Evolutionary conservation across 441 rosid genomes (phyloP), one percentile per base, ranked within the genome.

Genomic region (Aquilaria agallochum): DNA sequence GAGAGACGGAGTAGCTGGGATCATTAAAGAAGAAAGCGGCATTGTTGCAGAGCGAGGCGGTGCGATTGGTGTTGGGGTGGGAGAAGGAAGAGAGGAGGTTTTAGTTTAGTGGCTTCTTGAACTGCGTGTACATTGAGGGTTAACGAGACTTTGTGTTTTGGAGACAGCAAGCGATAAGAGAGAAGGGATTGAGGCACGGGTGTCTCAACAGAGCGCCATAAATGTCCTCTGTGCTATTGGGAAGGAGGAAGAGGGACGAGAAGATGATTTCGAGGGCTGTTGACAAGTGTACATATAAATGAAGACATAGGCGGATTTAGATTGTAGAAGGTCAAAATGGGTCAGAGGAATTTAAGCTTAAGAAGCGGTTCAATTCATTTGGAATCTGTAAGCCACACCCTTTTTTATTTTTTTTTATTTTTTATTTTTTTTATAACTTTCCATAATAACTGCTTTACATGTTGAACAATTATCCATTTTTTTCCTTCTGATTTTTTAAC

Each of bases 261-360:
- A 14, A 3, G 31, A 55, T 27, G 59, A 54, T 48, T 14, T 56
- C 45, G 60, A 12, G 36, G 36, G 64, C 45, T 14, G 64, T 31
- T 9, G 61, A 42, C 9, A 3, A 15, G 53, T 36, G 53, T 56
- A 11, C 33, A 13, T 57, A 42, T 70, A 57, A 61, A 73, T 67
- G 68, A 46, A 53, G 67, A 56, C 9, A 45, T 30, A 2, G 56
- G 34, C n/a, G 12, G 36, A 31, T 51, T 6, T 13, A 7, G 32
- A 12, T 31, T 36, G 13, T 9, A 51, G 59, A 72, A 73, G 72
- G 78, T 80, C 78, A 75, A 72, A 75, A 53, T 46, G 58, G 72
- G 65, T 74, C 73, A 65, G 73, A 62, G 30, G 36, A 50, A 60
- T 12, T 51, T 40, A n/a, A 40, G 3, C 56, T 54, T 50, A 48